Conservation (phyloP, 108 stramenopile species). For the Fragilaria crotonensis region DNA sequence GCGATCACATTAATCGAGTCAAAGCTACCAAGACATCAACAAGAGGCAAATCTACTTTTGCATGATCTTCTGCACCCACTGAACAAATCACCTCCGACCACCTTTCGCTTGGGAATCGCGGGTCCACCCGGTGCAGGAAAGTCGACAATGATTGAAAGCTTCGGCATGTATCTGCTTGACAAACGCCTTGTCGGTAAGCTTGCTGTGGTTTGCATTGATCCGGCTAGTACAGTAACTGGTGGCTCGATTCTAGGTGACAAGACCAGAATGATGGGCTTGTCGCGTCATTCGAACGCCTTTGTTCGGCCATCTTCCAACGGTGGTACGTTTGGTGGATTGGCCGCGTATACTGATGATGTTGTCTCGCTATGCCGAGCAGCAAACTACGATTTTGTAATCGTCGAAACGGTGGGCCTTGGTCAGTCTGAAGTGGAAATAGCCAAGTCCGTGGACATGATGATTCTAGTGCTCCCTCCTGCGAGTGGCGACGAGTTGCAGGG, state of each 20-base stretch:
- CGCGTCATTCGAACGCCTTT: slow-evolving; percentile 57
- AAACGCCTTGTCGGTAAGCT: slow-evolving; percentile 18
- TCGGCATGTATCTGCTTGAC: slow-evolving; percentile 55
- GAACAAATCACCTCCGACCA: neutral
- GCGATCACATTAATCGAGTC: slow-evolving; percentile 79
- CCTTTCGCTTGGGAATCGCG: slow-evolving; percentile 76
- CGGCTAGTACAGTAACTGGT: slow-evolving; percentile 79
- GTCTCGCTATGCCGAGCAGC: slow-evolving; percentile 87
- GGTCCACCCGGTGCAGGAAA: slow-evolving; percentile 73
- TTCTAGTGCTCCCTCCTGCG: slow-evolving; percentile 87
- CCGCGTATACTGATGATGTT: slow-evolving; percentile 90
- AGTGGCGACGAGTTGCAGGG: slow-evolving; percentile 95
- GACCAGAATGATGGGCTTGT: slow-evolving; percentile 92
- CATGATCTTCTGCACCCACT: slow-evolving; percentile 20
- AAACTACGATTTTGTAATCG: slow-evolving; percentile 82
- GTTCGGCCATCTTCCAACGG: slow-evolving; percentile 90
- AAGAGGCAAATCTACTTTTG: slow-evolving; percentile 57
- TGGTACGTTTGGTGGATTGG: slow-evolving; percentile 88
- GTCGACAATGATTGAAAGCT: slow-evolving; percentile 51
- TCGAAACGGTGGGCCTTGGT: slow-evolving; percentile 97
- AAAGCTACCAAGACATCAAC: slow-evolving; percentile 29
- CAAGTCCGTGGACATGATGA: slow-evolving; percentile 82
- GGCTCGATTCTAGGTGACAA: slow-evolving; percentile 98
- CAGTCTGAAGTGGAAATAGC: slow-evolving; percentile 92
- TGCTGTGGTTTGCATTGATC: slow-evolving; percentile 91